Evolutionary conservation across 192 early-diverging fungal species (phyloP).

Genomic region (Gigaspora rosea): DNA sequence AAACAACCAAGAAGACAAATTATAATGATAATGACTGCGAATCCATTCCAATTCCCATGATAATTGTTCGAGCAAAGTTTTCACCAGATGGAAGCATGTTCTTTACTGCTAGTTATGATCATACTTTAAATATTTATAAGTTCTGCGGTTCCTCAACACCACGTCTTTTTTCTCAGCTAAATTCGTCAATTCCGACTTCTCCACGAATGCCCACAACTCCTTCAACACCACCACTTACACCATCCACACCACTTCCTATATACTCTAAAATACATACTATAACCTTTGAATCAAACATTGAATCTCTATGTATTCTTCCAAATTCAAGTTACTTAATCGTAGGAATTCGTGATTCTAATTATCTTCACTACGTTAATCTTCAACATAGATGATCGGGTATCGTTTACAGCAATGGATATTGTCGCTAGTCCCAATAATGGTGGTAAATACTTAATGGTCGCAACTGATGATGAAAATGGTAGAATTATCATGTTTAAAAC

Average conservation of each 20-base stretch:
- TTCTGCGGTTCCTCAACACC: too few species aligned
- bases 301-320: too few species aligned
- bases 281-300: too few species aligned
- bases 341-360: too few species aligned
- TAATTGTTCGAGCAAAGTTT: conserved; percentile 57
- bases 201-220: conserved; percentile 43
- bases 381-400: too few species aligned
- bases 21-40: conserved; percentile 32
- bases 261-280: too few species aligned
- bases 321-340: too few species aligned
- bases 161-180: background rate
- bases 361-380: too few species aligned
- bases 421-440: conserved; percentile 52
- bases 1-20: conserved; percentile 32
- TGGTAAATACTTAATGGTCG: conserved; percentile 57
- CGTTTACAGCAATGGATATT: conserved; percentile 72
- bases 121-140: conserved; percentile 64
- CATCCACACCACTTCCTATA: background rate
- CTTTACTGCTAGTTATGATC: too few species aligned
- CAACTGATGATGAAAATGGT: conserved; percentile 70
- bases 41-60: conserved; percentile 36
- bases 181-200: too few species aligned
- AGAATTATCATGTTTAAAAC: conserved; percentile 60
- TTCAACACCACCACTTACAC: background rate
- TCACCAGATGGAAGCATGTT: too few species aligned